Evolutionary conservation across 768 basidiomycete genomes (phyloP).

Genomic region (Mycena galericulata): DNA sequence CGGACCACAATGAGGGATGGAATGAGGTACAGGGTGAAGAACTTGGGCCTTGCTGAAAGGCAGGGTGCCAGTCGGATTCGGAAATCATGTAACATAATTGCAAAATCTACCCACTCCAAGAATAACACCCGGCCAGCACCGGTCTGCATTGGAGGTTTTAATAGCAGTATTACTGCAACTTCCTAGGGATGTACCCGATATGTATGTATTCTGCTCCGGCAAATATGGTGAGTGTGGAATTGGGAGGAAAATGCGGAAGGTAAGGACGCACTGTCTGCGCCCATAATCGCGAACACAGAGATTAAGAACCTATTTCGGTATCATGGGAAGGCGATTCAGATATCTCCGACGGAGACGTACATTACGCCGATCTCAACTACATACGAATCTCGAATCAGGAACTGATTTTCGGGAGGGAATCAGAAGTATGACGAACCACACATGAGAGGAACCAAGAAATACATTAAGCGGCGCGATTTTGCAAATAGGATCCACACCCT

Average conservation of each 20-base stretch:
- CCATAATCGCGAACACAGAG: background rate
- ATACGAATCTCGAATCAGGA: background rate
- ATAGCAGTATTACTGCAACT: too few species aligned
- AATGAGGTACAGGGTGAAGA: slow-evolving; percentile 12
- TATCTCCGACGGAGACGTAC: background rate
- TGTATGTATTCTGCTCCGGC: slow-evolving; percentile 15
- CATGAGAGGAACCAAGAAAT: slow-evolving; percentile 18
- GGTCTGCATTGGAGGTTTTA: slow-evolving; percentile 12
- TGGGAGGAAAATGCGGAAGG: too few species aligned
- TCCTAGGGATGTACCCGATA: background rate
- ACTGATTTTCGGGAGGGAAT: too few species aligned
- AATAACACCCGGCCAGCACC: slow-evolving; percentile 14
- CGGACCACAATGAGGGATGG: slow-evolving; percentile 20
- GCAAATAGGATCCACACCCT: slow-evolving; percentile 25
- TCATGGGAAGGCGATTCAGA: background rate
- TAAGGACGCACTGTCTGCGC: slow-evolving; percentile 4
- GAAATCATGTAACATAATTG: too few species aligned
- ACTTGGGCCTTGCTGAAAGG: slow-evolving; percentile 5
- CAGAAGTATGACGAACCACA: background rate
- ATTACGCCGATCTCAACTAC: slow-evolving; percentile 17
- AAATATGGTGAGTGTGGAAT: too few species aligned
- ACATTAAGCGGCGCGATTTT: slow-evolving; percentile 9
- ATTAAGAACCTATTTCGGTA: slow-evolving; percentile 15
- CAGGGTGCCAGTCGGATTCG: background rate
- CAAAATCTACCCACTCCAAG: background rate